These are phyloP conservation scores for Penicillium sp. DNA, from an alignment of 2,329 filamentous ascomycete genomes.

Conservation along the genomic window DNA sequence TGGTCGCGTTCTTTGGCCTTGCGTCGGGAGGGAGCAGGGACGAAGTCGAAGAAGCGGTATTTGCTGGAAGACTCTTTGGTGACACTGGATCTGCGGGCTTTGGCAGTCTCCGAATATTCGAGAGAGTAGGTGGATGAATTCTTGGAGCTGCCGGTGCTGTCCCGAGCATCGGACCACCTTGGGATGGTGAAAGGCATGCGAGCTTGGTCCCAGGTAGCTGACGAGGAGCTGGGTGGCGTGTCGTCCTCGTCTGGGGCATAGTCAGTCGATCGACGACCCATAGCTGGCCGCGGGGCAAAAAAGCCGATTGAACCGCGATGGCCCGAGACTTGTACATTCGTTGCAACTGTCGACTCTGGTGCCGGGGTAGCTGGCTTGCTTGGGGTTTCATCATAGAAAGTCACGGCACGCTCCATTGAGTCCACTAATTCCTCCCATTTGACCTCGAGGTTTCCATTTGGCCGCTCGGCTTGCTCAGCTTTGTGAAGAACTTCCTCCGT, in stretches of 20 bases:
- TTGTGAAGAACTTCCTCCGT: constrained; percentile 47
- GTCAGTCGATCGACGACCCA: constrained; percentile 41
- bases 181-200: constrained; percentile 43
- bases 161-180: constrained; percentile 40
- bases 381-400: constrained; percentile 42
- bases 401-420: constrained; percentile 46
- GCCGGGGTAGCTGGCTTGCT: constrained; percentile 40
- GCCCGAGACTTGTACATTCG: constrained; percentile 27
- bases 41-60: constrained; percentile 46
- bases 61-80: constrained; percentile 41
- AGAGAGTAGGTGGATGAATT: constrained; percentile 49
- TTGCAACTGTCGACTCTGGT: constrained; percentile 25
- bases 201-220: constrained; percentile 43
- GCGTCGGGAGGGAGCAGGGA: constrained; percentile 41
- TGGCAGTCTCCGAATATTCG: constrained; percentile 39
- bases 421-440: constrained; percentile 52
- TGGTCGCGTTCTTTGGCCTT: constrained; percentile 43
- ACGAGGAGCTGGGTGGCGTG: constrained; percentile 46
- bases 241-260: constrained; percentile 42
- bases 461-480: constrained; percentile 50
- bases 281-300: constrained; percentile 38
- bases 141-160: constrained; percentile 46
- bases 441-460: constrained; percentile 45
- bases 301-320: constrained; percentile 45
- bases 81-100: constrained; percentile 38